Base-by-base conservation (phyloP, 2,329 filamentous ascomycete species). In the Berkeleyomyces rouxiae region DNA sequence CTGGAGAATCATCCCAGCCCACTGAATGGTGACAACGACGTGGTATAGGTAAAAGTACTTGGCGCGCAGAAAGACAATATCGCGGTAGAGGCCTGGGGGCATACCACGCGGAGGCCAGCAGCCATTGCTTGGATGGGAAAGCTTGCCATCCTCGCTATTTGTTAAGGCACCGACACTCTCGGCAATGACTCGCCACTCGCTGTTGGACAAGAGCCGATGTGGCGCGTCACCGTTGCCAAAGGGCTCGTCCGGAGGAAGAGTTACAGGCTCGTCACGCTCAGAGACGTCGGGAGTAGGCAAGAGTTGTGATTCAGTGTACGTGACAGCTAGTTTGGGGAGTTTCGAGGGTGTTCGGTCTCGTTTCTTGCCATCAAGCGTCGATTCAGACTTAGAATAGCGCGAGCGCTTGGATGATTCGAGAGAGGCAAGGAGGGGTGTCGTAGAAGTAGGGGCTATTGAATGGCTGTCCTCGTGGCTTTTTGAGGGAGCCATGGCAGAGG, bases 41-140 rank as follows among this genome's bases (percentile, higher is more conserved):
- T 78, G 75, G 63, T 77, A 80, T 46, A 72, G 70, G 66, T 75
- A 74, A 44, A 72, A 73, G 66, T 74, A 78, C 64, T 76, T 75
- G 62, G 73, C 71, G 40, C 77, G 76, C 63, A 77, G 71, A 44
- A 67, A 67, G 31, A 80, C 72, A 10, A 78, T 72, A 63, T 80
- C 78, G 60, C 71, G 73, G 67, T 80, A 81, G 3, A 81, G 70
- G 0, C 79, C 79, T 10, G 71, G 72, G 4, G 75, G 74, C 67
- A 81, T 74, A 7, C 78, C 77, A 46, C 71, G 71, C 0, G 78
- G 73, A 0, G 78, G 77, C 74, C 76, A 80, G 66, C 72, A 70
- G 67, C 71, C 72, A 62, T 69, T 72, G 3, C 70, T 74, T 0
- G 76, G 75, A 59, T 78, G 75, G 37, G 76, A 69, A 2, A 77